Base-by-base conservation (phyloP, 192 early-diverging fungal species). In the Rhizophagus prolifer region DNA sequence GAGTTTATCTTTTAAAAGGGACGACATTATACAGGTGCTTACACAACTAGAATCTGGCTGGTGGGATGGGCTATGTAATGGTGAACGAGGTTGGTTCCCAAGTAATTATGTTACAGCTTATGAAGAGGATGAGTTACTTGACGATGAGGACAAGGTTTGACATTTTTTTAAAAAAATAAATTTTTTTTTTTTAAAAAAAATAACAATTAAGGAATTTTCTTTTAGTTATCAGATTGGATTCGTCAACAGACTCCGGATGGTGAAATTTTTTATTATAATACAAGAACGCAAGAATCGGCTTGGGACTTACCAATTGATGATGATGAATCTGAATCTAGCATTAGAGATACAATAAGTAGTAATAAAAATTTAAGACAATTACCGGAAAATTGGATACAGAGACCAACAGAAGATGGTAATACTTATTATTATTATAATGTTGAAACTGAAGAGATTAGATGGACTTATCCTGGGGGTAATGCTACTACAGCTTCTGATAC, bases 11-110 rank as follows among this genome's bases (percentile, higher is more conserved):
- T 97, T 99, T 82, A 86, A 88, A 69, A 86, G 90, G 73, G 95
- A 93, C 72, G 95, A 97, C 78, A 82, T 92, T 72, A 96, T 99
- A 79, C 91, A 95, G 75, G 96, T 99, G 8, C 83, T 97, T 10
- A 91, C 90, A 10, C 93, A 94, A 75, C 91, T 98, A 36, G 90
- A 92, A 74, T 94, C 94, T 1, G 97, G 96, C 16, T 99, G 97
- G 97, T 99, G 97, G 97, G 95, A 97, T 78, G 97, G 97, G 19
- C 80, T 91, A 72, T 92, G 91, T 79, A 86, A 87, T 68, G 90
- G 86, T 62, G 83, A 89, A 76, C 89, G 94, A 60, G 97, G 97
- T 26, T 93, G 94, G 94, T 96, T 96, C 84, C 95, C 95, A 12
- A 92, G 91, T 31, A 94, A 96, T 84, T 95, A 94, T 85, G 77